Conservation (phyloP, 768 basidiomycete genomes). For the Polyporus arcularius region DNA sequence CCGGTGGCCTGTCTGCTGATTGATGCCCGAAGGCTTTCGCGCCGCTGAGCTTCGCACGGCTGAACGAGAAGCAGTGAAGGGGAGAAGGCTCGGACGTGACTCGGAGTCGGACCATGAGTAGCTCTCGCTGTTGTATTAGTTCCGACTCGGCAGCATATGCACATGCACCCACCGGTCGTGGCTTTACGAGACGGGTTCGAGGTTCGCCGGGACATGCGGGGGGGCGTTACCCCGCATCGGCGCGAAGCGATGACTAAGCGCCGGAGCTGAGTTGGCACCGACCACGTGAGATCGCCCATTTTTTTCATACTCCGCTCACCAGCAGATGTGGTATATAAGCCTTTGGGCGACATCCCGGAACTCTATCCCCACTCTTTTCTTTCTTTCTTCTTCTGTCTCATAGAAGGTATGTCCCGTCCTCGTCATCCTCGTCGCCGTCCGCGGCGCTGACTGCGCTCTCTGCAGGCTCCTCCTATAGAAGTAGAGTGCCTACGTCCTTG, state of each 20-base stretch:
- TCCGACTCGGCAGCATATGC: conserved; percentile 14
- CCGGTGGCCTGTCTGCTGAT: conserved; percentile 30
- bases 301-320: conserved; percentile 26
- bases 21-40: conserved; percentile 43
- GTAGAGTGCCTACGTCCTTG: conserved; percentile 70
- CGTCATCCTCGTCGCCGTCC: background rate
- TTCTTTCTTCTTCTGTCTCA: conserved; percentile 36
- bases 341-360: conserved; percentile 19
- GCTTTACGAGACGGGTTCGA: background rate
- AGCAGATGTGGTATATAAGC: conserved; percentile 27
- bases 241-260: conserved; percentile 8
- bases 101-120: conserved; percentile 10
- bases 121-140: conserved; percentile 15
- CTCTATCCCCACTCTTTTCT: conserved; percentile 39
- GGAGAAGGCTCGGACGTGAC: conserved; percentile 16
- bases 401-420: conserved; percentile 34
- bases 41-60: conserved; percentile 48
- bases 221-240: conserved; percentile 18
- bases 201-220: conserved; percentile 7
- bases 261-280: conserved; percentile 3
- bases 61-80: conserved; percentile 38
- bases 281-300: conserved; percentile 26
- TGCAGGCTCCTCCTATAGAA: conserved; percentile 41
- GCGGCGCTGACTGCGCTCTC: conserved; percentile 10
- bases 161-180: background rate